Base-by-base conservation (phyloP, 257 asterid genomes). In the Solanum dulcamara region DNA sequence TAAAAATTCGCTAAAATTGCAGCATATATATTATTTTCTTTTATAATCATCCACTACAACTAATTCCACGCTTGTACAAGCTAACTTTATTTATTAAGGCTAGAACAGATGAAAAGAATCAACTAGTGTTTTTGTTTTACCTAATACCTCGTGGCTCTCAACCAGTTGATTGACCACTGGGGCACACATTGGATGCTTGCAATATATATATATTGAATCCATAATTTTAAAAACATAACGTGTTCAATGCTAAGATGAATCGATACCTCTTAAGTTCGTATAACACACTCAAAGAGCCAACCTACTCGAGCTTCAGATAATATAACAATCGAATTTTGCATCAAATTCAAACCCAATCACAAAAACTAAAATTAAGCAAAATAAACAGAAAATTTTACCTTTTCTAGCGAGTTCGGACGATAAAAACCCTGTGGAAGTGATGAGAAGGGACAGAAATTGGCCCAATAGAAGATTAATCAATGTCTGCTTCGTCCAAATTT, bases 381-480 rank as follows among this genome's bases (percentile, higher is more conserved):
- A 18, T 38, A 11, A 14, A 82, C 1, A 12, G 18, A 74, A 18
- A 48, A 60, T 55, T 57, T 37, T 30, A 93, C 98, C 99, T 94
- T 55, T 90, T 77, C 92, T 92, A 53, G 98, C 94, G 51, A 96
- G 97, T 85, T 95, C 98, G 12, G 99, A 96, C 46, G 99, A 96
- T 59, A 97, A 84, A 88, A 96, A 95, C 33, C 98, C 99, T 46
- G 99, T 96, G 10, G 99, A 93, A 85, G 98, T 95, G 66, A 96
- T 84, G 14, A 96, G 70, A 87, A 96, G 98, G 30, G 99, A 96
- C 22, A 96, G 94, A 71, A 94, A 30, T 85, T 96, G 99, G 4
- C 99, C 99, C 87, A 96, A 88, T 57, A 86, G 92, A 84, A 96
- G 96, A 83, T 93, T 98, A 89, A 91, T 82, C 72, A 94, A 86